phyloP scores from a whole-genome alignment of 169 alveolate genomes.

The Plasmodium sp. region DNA sequence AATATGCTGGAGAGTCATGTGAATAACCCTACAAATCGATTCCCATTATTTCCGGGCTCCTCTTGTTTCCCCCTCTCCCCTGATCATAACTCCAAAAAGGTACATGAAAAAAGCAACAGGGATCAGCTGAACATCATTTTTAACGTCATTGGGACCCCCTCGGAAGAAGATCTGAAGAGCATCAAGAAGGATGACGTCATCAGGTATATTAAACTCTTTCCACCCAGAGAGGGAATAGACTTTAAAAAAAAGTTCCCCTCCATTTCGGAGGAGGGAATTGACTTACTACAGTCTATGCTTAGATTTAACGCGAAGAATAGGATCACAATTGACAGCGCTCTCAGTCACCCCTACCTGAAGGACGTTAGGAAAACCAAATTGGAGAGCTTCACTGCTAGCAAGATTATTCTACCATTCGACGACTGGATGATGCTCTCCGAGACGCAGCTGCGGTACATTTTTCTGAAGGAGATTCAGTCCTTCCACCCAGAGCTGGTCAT shows the following conservation, averaged over 20 bases:
- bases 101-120: constrained; percentile 81
- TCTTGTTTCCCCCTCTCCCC: constrained; percentile 97
- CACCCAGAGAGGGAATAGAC: constrained; percentile 84
- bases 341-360: constrained; percentile 94
- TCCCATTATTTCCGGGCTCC: constrained; percentile 98
- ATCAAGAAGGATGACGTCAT: constrained; percentile 91
- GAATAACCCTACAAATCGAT: constrained; percentile 94
- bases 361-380: constrained; percentile 84
- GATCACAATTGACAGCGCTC: constrained; percentile 93
- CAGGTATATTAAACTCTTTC: constrained; percentile 87
- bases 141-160: constrained; percentile 97
- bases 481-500: constrained; percentile 89
- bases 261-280: constrained; percentile 91
- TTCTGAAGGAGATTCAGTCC: constrained; percentile 84
- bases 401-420: constrained; percentile 89
- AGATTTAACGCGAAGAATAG: constrained; percentile 93
- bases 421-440: constrained; percentile 94
- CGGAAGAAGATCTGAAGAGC: constrained; percentile 93
- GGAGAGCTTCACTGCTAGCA: constrained; percentile 64
- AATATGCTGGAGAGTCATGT: constrained; percentile 95
- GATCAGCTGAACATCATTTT: constrained; percentile 97
- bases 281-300: constrained; percentile 93
- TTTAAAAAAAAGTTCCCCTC: constrained; percentile 86
- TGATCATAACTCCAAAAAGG: constrained; percentile 88
- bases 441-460: constrained; percentile 89